phyloP scores from a whole-genome alignment of 2,329 filamentous ascomycete genomes.

The Aspergillus thermomutatus region DNA sequence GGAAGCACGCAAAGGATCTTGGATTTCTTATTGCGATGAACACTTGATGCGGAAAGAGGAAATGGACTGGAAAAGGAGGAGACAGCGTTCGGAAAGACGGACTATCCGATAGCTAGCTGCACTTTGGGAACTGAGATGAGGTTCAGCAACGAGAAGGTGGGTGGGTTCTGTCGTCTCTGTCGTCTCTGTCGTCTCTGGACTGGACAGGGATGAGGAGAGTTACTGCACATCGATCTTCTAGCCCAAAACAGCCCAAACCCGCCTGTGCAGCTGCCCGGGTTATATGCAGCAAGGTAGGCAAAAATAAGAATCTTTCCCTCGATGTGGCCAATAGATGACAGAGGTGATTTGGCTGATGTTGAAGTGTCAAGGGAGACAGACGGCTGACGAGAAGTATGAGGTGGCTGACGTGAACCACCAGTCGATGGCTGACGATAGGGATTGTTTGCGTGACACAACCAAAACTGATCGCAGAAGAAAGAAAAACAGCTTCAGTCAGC shows the following conservation, averaged over 20 bases:
- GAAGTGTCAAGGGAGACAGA: neutral
- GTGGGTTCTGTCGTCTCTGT: no score
- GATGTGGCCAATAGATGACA: neutral
- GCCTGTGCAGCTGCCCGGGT: neutral
- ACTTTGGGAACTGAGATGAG: neutral
- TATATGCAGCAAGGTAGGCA: neutral
- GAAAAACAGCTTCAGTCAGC: neutral
- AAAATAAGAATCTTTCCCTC: neutral
- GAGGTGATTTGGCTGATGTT: neutral
- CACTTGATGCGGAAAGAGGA: neutral
- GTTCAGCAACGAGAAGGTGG: neutral
- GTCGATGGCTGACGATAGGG: neutral
- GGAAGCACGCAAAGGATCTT: neutral
- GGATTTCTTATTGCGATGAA: neutral
- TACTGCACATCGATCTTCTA: neutral
- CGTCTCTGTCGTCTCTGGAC: neutral
- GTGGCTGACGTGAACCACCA: neutral
- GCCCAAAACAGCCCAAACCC: neutral
- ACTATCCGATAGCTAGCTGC: no score
- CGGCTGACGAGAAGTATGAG: neutral
- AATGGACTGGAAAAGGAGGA: neutral
- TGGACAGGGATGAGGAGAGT: neutral
- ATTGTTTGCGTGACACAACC: neutral
- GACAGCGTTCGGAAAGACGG: neutral
- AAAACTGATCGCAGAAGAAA: neutral